Conservation (phyloP, 768 basidiomycete genomes). For the Cytidiella melzeri region DNA sequence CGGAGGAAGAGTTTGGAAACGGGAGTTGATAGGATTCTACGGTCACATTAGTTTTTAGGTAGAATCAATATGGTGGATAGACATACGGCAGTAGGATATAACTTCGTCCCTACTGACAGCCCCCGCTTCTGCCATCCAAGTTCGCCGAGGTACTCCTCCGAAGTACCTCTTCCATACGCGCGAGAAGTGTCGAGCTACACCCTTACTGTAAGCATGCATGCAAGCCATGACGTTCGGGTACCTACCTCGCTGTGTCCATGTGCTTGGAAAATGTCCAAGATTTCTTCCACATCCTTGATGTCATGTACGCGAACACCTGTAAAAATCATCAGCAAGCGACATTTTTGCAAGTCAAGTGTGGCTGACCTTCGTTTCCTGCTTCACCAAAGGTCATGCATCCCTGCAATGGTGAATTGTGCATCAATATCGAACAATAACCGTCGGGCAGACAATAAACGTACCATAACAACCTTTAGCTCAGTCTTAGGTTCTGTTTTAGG, state of each 20-base stretch:
- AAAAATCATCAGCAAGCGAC: neutral
- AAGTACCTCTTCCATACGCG: slow-evolving; percentile 25
- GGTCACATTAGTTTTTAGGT: neutral
- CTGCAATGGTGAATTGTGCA: slow-evolving; percentile 20
- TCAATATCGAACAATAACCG: neutral
- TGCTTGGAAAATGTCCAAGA: slow-evolving; percentile 46
- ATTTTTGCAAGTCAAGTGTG: neutral
- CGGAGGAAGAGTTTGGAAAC: neutral
- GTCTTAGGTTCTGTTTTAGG: slow-evolving; percentile 29
- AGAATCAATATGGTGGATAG: neutral
- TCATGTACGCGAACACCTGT: slow-evolving; percentile 40
- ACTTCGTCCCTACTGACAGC: slow-evolving; percentile 54
- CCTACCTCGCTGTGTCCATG: slow-evolving; percentile 51
- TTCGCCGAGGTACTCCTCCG: slow-evolving; percentile 40
- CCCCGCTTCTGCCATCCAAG: slow-evolving; percentile 44
- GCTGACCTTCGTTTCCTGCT: slow-evolving; percentile 35
- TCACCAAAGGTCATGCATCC: slow-evolving; percentile 54
- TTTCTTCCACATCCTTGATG: slow-evolving; percentile 41
- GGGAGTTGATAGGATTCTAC: neutral
- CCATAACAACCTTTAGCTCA: slow-evolving; percentile 47
- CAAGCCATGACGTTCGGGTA: slow-evolving; percentile 3
- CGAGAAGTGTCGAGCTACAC: slow-evolving; percentile 25
- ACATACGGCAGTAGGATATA: slow-evolving; percentile 25
- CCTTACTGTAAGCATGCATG: neutral
- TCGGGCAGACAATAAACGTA: slow-evolving; percentile 11